Base-by-base conservation (phyloP, 2,329 filamentous ascomycete species). In the Allantophomopsis lycopodina region DNA sequence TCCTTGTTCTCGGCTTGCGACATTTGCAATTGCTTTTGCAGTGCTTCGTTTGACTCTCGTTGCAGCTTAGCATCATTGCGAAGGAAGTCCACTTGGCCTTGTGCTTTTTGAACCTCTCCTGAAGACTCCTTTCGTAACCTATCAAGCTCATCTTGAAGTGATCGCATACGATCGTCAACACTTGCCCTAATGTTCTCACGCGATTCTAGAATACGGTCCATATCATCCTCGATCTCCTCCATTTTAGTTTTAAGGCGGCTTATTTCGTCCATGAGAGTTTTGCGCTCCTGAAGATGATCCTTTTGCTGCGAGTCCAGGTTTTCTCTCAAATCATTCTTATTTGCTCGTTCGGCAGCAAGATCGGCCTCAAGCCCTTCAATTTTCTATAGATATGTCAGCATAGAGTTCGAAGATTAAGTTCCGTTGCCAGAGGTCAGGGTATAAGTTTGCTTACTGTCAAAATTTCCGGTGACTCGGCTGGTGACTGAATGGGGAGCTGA, bases 221-320 rank as follows among this genome's bases (percentile, higher is more conserved):
- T 74, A 54, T 94, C 88, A 51, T 95, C 88, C 59, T 98, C 91
- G 5, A 83, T 72, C 49, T 96, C 86, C 54, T 96, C 91, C 1
- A 91, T 66, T 39, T 79, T 82, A 40, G 79, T 68, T 53, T 82
- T 88, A 42, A 88, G 71, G 12, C 73, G 71, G 49, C 78, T 80
- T 42, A 91, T 78, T 55, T 96, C 88, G 13, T 75, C 69, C 49
- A 94, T 84, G 1, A 96, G 66, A 8, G 79, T 82, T 52, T 83
- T 85, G 32, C 91, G 76, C 58, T 96, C 89, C 37, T 79, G 77
- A 30, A 83, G 69, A 49, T 94, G 95, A 53, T 96, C 91, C 18
- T 76, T 77, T 59, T 95, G 86, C 47, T 93, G 74, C 11, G 88
- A 81, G 54, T 96, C 87, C 64, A 98, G 85, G 53, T 98, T 98